These are phyloP conservation scores for Centaurea solstitialis DNA, from an alignment of 129 eudicot species.

Conservation along the genomic window DNA sequence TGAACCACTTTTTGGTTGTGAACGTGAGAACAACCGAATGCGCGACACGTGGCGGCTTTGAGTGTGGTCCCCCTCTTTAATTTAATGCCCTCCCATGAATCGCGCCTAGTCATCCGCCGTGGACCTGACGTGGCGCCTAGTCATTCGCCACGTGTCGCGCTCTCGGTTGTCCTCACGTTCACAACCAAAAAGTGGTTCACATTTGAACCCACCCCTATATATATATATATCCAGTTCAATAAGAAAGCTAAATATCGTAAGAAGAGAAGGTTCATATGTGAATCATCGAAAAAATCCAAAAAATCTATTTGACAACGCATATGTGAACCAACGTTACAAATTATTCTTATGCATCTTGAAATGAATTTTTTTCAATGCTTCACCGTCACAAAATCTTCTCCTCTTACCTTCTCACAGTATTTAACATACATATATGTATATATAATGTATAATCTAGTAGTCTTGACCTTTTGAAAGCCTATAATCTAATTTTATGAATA, in stretches of 20 bases:
- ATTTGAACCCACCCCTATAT: too few relatives aligned
- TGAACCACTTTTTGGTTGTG: too few relatives aligned
- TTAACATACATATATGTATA: background rate
- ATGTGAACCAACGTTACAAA: background rate
- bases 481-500: too few relatives aligned
- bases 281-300: background rate
- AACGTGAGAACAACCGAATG: too few relatives aligned
- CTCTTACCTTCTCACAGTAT: background rate
- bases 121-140: too few relatives aligned
- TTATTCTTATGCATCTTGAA: background rate
- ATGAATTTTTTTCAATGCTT: background rate
- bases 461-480: background rate
- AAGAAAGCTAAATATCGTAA: background rate
- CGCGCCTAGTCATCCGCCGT: too few relatives aligned
- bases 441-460: background rate
- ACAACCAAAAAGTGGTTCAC: too few relatives aligned
- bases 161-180: too few relatives aligned
- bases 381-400: background rate
- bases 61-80: too few relatives aligned
- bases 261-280: background rate
- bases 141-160: too few relatives aligned
- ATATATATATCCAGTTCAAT: background rate
- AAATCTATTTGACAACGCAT: background rate
- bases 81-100: too few relatives aligned
- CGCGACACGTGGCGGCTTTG: too few relatives aligned